A percentile compares a stretch with the other conserved stretches of the same genome.
phyloP scores from a whole-genome alignment of 2,329 filamentous ascomycete genomes.

The Fusarium compactum region DNA sequence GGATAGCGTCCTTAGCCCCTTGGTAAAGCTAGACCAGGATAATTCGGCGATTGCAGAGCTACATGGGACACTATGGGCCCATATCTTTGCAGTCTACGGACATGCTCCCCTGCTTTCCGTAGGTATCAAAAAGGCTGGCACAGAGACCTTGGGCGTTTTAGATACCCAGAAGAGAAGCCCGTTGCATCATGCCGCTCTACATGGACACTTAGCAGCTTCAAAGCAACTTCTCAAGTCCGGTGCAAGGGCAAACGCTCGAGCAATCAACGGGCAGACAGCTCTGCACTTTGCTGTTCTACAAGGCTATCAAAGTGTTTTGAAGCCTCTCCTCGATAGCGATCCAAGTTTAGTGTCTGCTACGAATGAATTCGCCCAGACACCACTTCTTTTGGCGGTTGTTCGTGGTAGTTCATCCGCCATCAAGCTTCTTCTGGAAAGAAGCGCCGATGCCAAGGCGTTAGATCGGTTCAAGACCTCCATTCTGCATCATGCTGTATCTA shows the following conservation, averaged over 20 bases:
- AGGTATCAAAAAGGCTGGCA: background rate
- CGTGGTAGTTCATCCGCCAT: background rate
- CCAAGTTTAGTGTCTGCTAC: background rate
- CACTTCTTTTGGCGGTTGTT: background rate
- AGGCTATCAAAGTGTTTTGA: background rate
- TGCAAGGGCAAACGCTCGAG: background rate
- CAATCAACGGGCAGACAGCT: background rate
- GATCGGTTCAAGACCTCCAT: background rate
- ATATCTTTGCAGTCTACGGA: background rate
- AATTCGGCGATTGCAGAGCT: background rate
- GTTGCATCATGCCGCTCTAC: background rate
- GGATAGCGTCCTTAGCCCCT: background rate
- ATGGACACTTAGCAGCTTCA: background rate
- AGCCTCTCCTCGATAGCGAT: constrained; percentile 1
- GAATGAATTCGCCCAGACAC: background rate
- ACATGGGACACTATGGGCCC: background rate
- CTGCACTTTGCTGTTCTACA: constrained; percentile 4
- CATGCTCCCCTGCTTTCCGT: background rate
- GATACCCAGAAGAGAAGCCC: background rate
- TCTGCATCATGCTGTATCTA: background rate
- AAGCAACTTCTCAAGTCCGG: constrained; percentile 13
- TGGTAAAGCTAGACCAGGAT: background rate
- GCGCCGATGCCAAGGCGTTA: background rate
- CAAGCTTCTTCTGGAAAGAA: constrained; percentile 5
- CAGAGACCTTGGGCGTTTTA: background rate